Conservation (phyloP, 2,329 filamentous ascomycete genomes). For the Curvularia spicifera region DNA sequence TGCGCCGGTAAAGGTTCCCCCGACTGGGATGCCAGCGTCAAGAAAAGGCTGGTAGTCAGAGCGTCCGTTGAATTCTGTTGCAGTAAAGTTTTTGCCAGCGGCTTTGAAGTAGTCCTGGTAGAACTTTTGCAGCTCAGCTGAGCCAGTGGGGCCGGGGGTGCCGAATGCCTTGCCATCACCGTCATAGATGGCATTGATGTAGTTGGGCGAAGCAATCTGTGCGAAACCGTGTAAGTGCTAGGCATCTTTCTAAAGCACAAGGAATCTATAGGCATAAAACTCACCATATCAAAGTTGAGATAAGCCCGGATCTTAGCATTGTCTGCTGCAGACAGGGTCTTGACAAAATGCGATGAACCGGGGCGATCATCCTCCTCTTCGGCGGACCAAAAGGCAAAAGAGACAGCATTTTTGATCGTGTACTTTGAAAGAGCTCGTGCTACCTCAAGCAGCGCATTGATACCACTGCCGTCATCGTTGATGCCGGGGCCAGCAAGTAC, state of each 20-base stretch:
- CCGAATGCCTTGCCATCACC: constrained; percentile 46
- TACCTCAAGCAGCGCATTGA: constrained; percentile 46
- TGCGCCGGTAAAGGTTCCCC: constrained; percentile 49
- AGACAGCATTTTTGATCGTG: constrained; percentile 48
- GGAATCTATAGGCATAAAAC: background rate
- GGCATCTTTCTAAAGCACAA: background rate
- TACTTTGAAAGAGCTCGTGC: constrained; percentile 49
- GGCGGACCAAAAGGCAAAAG: constrained; percentile 50
- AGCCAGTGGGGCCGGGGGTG: constrained; percentile 41
- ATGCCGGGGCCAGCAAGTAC: constrained; percentile 49
- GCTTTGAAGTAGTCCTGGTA: constrained; percentile 43
- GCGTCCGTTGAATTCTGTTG: constrained; percentile 47
- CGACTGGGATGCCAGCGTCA: constrained; percentile 43
- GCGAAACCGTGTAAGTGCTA: background rate
- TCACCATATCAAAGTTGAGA: constrained; percentile 52
- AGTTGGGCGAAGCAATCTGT: constrained; percentile 47
- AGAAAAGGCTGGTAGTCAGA: constrained; percentile 50
- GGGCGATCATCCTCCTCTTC: constrained; percentile 48
- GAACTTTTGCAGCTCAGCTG: constrained; percentile 40
- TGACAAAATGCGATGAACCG: constrained; percentile 46
- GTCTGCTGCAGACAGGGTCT: constrained; percentile 32
- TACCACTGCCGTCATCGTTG: constrained; percentile 51
- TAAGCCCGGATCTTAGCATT: constrained; percentile 47
- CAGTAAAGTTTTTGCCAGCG: constrained; percentile 37
- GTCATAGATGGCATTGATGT: constrained; percentile 47